phyloP scores from a whole-genome alignment of 2,329 filamentous ascomycete species.

The Cladorrhinum sp. region DNA sequence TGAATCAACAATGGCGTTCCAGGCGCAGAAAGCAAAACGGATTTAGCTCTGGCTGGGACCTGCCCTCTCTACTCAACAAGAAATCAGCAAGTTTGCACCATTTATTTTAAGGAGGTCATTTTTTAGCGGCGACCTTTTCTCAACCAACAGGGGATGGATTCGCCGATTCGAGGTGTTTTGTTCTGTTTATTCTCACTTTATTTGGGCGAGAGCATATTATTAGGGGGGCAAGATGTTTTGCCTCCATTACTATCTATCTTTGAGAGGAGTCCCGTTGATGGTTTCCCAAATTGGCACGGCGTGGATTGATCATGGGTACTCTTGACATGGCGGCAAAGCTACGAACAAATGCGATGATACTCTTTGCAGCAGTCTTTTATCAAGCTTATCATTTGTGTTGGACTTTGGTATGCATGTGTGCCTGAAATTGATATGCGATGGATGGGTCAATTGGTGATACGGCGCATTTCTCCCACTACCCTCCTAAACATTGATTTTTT shows the following conservation, averaged over 20 bases:
- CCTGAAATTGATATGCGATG: background rate
- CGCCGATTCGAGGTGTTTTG: conserved; percentile 20
- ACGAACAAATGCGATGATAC: conserved; percentile 8
- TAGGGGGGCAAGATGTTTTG: conserved; percentile 8
- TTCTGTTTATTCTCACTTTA: conserved; percentile 8
- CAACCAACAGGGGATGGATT: conserved; percentile 15
- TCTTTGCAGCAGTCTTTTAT: conserved; percentile 5
- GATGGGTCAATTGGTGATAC: background rate
- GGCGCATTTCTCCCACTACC: background rate
- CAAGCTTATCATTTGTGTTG: background rate
- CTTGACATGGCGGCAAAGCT: conserved; percentile 5
- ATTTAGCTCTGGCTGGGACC: conserved; percentile 16
- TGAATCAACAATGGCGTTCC: conserved; percentile 16
- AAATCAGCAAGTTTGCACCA: conserved; percentile 20
- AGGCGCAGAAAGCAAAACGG: conserved; percentile 17
- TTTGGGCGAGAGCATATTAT: conserved; percentile 17
- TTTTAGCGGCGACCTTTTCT: conserved; percentile 12
- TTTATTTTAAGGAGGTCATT: conserved; percentile 20
- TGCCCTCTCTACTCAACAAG: conserved; percentile 23
- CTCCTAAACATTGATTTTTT: background rate
- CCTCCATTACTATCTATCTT: conserved; percentile 9
- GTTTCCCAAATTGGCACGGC: conserved; percentile 12
- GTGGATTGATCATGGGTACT: conserved; percentile 9
- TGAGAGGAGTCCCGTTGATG: conserved; percentile 4
- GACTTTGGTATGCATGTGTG: background rate